Conservation (phyloP, 164 flowering plant species). For the Annona squamosa region DNA sequence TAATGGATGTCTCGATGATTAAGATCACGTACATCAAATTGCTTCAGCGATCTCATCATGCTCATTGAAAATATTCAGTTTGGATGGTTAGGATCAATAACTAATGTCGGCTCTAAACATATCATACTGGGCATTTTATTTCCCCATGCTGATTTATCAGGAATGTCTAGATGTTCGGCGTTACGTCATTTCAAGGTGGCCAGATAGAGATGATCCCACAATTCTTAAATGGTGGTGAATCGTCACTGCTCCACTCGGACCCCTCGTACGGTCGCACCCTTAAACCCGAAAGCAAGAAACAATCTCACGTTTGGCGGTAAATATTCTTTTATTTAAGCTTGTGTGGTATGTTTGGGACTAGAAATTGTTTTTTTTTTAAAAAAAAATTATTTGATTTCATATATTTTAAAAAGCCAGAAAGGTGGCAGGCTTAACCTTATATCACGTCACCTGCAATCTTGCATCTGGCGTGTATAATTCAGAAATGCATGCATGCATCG, state of each 20-base stretch:
- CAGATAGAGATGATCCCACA: not conserved
- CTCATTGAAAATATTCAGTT: not conserved
- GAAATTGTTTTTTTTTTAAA: too few species aligned
- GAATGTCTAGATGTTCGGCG: too few species aligned
- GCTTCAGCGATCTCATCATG: not conserved
- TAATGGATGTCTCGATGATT: not conserved
- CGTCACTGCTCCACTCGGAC: not conserved
- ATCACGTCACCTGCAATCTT: constrained; percentile 1
- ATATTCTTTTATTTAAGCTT: not conserved
- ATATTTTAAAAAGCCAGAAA: not conserved
- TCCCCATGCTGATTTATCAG: too few species aligned
- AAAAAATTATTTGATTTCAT: too few species aligned
- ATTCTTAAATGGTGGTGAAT: not conserved
- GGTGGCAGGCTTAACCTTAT: not conserved
- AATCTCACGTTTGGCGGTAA: not conserved
- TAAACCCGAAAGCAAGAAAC: not conserved
- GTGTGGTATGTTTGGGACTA: not conserved
- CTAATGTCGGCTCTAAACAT: too few species aligned
- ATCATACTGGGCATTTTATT: too few species aligned
- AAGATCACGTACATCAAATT: not conserved
- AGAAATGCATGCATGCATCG: too few species aligned
- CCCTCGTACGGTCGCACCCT: not conserved
- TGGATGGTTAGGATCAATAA: not conserved
- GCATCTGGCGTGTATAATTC: constrained; percentile 1
- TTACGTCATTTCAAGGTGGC: too few species aligned